Evolutionary conservation across 2,329 filamentous ascomycete species (phyloP).

Genomic region (Camillea tinctor): DNA sequence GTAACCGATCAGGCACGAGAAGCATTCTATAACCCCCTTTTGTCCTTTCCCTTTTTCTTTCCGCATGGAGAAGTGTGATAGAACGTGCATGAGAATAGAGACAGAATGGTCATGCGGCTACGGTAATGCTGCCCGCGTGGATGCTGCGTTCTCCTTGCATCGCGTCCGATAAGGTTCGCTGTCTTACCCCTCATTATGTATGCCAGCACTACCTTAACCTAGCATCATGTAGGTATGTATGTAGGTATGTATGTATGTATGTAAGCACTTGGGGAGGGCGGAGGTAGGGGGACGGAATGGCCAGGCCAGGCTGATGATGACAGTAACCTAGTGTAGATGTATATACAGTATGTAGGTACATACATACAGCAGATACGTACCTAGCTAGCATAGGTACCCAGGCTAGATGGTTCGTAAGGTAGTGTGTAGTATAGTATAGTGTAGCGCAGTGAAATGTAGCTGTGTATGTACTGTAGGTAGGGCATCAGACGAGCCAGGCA

Average conservation of each 20-base stretch:
- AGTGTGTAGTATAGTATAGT: too few species aligned
- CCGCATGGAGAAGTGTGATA: slow-evolving; percentile 10
- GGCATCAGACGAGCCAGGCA: neutral
- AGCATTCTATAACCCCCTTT: slow-evolving; percentile 2
- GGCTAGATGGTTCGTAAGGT: too few species aligned
- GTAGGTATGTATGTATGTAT: neutral
- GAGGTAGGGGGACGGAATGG: slow-evolving; percentile 18
- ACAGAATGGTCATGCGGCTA: slow-evolving; percentile 20
- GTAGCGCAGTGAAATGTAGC: too few species aligned
- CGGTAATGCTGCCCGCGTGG: slow-evolving; percentile 3
- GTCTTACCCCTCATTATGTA: slow-evolving; percentile 17
- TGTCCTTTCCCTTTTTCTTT: neutral
- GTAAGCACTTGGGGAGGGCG: slow-evolving; percentile 20
- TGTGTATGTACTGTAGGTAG: too few species aligned
- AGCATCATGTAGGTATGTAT: neutral
- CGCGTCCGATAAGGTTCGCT: slow-evolving; percentile 20
- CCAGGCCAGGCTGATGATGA: slow-evolving; percentile 22
- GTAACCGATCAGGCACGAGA: slow-evolving; percentile 13
- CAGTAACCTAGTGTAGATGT: too few species aligned
- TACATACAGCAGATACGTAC: neutral
- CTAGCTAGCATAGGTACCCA: too few species aligned
- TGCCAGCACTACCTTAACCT: neutral
- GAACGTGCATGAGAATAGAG: slow-evolving; percentile 8
- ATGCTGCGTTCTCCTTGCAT: slow-evolving; percentile 17
- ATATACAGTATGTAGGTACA: neutral